Evolutionary conservation across 345 rosid species (phyloP).

Genomic region (Eucalyptus cladocalyx): DNA sequence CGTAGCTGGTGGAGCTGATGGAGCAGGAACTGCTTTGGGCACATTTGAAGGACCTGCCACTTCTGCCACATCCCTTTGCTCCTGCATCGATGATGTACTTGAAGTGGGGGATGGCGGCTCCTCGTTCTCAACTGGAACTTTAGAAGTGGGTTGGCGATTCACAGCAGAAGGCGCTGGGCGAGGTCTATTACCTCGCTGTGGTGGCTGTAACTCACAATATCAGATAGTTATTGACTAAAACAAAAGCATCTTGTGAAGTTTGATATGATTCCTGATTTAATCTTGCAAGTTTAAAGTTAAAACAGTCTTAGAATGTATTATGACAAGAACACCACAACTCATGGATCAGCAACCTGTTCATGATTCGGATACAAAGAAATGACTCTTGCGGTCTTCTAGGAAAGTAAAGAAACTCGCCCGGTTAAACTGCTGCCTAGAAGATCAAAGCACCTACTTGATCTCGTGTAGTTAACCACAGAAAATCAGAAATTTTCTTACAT

Average conservation of each 20-base stretch:
- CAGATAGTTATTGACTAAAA: background rate
- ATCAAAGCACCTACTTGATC: background rate
- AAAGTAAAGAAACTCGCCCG: background rate
- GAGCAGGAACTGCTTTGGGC: slow-evolving; percentile 18
- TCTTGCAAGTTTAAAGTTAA: background rate
- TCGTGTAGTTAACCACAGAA: background rate
- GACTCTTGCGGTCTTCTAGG: background rate
- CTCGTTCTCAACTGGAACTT: slow-evolving; percentile 22
- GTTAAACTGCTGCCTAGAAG: background rate
- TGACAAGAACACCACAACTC: background rate
- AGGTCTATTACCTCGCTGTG: slow-evolving; percentile 10
- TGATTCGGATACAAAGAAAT: background rate
- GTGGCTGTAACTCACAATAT: slow-evolving; percentile 13
- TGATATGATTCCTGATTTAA: background rate
- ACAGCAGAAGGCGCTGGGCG: slow-evolving; percentile 18
- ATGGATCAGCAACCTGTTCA: background rate
- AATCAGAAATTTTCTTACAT: background rate
- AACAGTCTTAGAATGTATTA: background rate
- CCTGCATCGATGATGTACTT: slow-evolving; percentile 63
- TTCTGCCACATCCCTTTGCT: slow-evolving; percentile 24
- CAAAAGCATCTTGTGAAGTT: background rate
- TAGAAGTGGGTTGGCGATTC: slow-evolving; percentile 23
- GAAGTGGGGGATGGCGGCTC: slow-evolving; percentile 57
- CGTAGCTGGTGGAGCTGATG: background rate
- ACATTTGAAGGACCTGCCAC: slow-evolving; percentile 25